Percentiles rank a stretch among this genome's conserved stretches.
Evolutionary conservation across 306 rosid genomes (phyloP).

Genomic region (Cyclanthera cordifolia): DNA sequence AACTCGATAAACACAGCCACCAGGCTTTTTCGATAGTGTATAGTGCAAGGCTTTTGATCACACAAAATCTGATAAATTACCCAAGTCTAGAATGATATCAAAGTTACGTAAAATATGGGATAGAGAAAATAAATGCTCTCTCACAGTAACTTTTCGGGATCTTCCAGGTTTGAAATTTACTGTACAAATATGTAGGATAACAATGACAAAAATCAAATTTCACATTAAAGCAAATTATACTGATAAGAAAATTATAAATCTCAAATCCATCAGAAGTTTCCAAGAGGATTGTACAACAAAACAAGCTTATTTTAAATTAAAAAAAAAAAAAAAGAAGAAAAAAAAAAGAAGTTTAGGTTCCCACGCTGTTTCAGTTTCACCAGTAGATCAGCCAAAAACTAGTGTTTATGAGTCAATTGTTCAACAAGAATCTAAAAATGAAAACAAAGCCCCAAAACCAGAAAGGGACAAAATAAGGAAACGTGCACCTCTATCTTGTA

Average conservation of each 20-base stretch:
- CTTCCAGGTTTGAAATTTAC: background rate
- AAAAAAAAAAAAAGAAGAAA: background rate
- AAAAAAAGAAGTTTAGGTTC: background rate
- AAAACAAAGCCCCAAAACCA: background rate
- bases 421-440: background rate
- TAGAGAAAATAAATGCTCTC: background rate
- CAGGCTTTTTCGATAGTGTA: background rate
- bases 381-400: background rate
- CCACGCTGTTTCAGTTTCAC: conserved; percentile 2
- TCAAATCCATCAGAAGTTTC: background rate
- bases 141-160: background rate
- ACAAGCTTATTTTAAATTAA: background rate
- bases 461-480: conserved; percentile 9
- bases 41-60: background rate
- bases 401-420: background rate
- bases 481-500: conserved; percentile 1
- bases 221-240: no score
- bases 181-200: background rate
- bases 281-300: background rate
- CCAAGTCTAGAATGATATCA: background rate
- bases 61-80: background rate
- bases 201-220: background rate
- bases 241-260: background rate
- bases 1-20: background rate
- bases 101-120: background rate